A percentile compares a stretch with the other conserved stretches of the same genome.
These are phyloP conservation scores for Ceratobasidium papillatum DNA, from an alignment of 1,284 basidiomycete species.

Conservation along the genomic window DNA sequence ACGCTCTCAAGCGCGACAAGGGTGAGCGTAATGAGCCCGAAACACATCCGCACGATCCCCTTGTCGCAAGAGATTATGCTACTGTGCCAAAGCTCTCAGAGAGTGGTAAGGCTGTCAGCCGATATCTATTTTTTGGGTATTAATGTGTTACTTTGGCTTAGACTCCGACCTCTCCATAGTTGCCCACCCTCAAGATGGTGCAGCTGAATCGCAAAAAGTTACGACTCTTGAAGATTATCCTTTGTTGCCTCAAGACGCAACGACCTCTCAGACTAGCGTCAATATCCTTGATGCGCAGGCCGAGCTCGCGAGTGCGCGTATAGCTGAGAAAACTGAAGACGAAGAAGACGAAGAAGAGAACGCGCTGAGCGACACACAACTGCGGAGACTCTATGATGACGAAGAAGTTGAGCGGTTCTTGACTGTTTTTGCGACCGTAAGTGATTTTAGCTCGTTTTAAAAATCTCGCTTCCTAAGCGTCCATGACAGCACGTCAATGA, in stretches of 20 bases:
- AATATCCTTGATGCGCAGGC: constrained; percentile 16
- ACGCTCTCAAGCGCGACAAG: background rate
- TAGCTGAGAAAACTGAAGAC: background rate
- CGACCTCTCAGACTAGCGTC: background rate
- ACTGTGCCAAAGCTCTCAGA: background rate
- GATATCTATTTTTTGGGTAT: background rate
- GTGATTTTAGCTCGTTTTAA: background rate
- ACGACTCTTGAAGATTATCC: background rate
- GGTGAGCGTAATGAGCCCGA: background rate
- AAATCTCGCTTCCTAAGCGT: background rate
- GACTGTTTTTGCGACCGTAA: constrained; percentile 38
- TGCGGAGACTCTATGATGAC: constrained; percentile 42
- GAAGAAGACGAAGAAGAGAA: constrained; percentile 26
- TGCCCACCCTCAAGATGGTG: background rate
- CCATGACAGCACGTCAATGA: constrained; percentile 26
- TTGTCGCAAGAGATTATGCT: constrained; percentile 21
- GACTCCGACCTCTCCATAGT: background rate
- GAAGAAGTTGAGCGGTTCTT: constrained; percentile 44
- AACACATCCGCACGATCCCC: background rate
- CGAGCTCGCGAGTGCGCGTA: background rate
- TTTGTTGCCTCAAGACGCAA: background rate
- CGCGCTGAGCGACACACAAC: constrained; percentile 12
- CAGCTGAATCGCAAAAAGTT: background rate
- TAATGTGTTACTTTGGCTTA: background rate
- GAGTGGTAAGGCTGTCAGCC: background rate